These are phyloP conservation scores for Colletotrichum brevisporum DNA, from an alignment of 2,329 filamentous ascomycete genomes.

Conservation along the genomic window DNA sequence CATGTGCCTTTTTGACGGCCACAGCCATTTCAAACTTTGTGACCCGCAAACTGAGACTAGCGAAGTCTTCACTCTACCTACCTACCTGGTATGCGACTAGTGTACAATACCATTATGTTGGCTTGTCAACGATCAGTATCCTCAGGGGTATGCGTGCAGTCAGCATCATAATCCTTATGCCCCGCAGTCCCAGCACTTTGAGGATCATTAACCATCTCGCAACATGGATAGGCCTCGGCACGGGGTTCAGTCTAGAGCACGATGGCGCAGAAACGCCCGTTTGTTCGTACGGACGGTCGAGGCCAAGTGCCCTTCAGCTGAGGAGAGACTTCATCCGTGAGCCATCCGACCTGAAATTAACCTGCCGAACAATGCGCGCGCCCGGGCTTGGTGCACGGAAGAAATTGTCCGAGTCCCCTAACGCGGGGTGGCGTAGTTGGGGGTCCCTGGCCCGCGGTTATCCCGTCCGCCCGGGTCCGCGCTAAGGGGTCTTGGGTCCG, in stretches of 20 bases:
- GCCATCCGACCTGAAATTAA: background rate
- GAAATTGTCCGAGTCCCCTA: background rate
- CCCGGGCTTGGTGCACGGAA: background rate
- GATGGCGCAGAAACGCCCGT: background rate
- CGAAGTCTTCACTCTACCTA: too few species aligned
- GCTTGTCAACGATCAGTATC: too few species aligned
- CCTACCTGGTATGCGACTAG: too few species aligned
- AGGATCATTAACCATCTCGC: background rate
- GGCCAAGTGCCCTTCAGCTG: background rate
- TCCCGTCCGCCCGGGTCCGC: too few species aligned
- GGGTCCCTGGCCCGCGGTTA: background rate
- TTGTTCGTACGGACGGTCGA: background rate
- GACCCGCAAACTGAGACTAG: too few species aligned
- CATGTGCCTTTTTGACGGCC: too few species aligned
- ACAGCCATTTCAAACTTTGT: too few species aligned
- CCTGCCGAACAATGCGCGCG: background rate
- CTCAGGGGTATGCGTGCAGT: too few species aligned
- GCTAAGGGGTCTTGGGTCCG: background rate
- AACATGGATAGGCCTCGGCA: background rate
- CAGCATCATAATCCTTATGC: background rate
- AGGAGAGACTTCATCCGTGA: constrained; percentile 9
- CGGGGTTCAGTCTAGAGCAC: background rate
- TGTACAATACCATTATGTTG: too few species aligned
- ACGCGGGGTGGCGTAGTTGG: constrained; percentile 12
- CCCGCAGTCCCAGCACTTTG: background rate